Percentiles rank a stretch among this genome's conserved stretches.
Evolutionary conservation across 192 early-diverging fungal genomes (phyloP).

Genomic region (Spizellomyces sp.): DNA sequence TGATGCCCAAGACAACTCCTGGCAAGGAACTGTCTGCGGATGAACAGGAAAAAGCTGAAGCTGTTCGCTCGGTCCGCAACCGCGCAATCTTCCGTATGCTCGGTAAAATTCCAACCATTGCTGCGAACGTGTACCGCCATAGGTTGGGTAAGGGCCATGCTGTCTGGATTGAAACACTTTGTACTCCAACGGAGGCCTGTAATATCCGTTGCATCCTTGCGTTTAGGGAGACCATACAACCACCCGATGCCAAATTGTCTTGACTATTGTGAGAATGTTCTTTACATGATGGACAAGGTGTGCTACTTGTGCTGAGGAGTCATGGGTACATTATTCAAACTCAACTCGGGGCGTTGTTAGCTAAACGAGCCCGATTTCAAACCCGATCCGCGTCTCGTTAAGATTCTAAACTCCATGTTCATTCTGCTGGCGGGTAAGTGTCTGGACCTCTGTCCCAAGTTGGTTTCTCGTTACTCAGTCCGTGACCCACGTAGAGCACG

Average conservation of each 20-base stretch:
- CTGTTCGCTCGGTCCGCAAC: conserved; percentile 41
- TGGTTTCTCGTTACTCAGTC: conserved; percentile 5
- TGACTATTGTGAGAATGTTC: conserved; percentile 48
- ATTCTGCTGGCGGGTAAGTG: conserved; percentile 49
- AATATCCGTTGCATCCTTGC: too few relatives aligned
- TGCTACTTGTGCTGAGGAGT: not conserved
- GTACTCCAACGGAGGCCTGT: too few relatives aligned
- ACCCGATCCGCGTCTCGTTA: conserved; percentile 46
- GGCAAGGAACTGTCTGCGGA: conserved; percentile 18
- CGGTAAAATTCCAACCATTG: conserved; percentile 67
- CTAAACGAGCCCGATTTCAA: conserved; percentile 50
- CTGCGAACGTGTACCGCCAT: conserved; percentile 63
- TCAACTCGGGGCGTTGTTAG: not conserved
- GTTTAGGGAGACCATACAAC: conserved; percentile 44
- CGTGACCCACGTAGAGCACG: conserved; percentile 37
- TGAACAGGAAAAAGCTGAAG: conserved; percentile 26
- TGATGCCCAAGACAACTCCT: conserved; percentile 37
- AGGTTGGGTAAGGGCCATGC: conserved; percentile 44
- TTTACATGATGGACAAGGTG: conserved; percentile 53
- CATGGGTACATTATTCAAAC: not conserved
- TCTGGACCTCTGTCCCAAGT: not conserved
- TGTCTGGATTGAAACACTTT: not conserved
- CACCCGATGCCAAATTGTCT: conserved; percentile 42
- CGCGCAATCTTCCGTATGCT: conserved; percentile 62
- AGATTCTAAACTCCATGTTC: conserved; percentile 52